Evolutionary conservation across 768 basidiomycete species (phyloP).

Genomic region (Pulveroboletus sp.): DNA sequence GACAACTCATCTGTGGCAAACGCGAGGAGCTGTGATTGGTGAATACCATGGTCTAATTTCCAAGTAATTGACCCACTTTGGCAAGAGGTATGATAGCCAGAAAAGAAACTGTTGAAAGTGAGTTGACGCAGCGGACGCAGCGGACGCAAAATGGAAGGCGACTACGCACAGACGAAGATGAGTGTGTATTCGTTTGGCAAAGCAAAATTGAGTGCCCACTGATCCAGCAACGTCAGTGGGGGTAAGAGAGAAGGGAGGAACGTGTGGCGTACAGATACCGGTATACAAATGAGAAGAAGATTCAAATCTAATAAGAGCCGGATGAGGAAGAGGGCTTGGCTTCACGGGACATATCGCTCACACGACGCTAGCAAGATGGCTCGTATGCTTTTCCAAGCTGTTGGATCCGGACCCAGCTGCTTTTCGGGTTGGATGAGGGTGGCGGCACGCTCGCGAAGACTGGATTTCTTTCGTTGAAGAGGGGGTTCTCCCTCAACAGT

Average conservation of each 20-base stretch:
- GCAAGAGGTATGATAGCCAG: constrained; percentile 83
- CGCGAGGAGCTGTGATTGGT: constrained; percentile 54
- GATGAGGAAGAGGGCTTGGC: constrained; percentile 1
- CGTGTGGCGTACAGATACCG: constrained; percentile 51
- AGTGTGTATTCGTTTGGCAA: constrained; percentile 52
- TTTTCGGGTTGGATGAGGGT: constrained; percentile 38
- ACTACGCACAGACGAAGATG: constrained; percentile 67
- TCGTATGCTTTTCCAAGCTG: constrained; percentile 43
- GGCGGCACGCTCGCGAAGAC: constrained; percentile 20
- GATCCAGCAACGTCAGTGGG: constrained; percentile 2
- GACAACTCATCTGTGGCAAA: constrained; percentile 88
- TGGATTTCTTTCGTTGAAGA: constrained; percentile 1
- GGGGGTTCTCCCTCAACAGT: not conserved
- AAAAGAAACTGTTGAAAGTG: constrained; percentile 58
- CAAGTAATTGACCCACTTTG: constrained; percentile 43
- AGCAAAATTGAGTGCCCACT: constrained; percentile 77
- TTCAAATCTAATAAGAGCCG: constrained; percentile 53
- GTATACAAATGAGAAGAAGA: constrained; percentile 67
- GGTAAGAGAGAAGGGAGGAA: not conserved
- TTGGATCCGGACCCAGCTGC: constrained; percentile 42
- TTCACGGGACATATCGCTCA: constrained; percentile 28
- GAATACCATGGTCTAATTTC: not conserved
- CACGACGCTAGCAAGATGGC: constrained; percentile 59
- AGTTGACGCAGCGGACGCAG: not conserved
- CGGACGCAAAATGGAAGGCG: not conserved